Evolutionary conservation across 192 early-diverging fungal species (phyloP), one percentile per base, ranked within the genome.

Genomic region (Phlyctochytrium planicorne): DNA sequence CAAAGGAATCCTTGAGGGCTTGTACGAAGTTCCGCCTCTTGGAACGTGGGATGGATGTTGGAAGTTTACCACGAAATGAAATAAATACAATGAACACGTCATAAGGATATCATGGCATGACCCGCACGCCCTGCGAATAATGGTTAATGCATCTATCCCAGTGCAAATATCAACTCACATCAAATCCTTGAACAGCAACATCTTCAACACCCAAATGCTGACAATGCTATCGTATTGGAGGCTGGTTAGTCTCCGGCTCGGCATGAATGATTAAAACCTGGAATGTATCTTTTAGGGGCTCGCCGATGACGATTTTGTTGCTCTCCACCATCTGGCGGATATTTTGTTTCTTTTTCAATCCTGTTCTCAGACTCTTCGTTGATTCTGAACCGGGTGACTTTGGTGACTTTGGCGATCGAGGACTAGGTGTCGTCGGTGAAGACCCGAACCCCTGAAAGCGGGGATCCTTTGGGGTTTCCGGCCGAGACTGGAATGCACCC

Each of bases 31-130:
- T 20, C 66, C 75, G 1, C 67, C 75, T 2, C 63, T 31, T 4
- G 20, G 20, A 10, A 20, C 62, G 4, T 83, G 81, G 81, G 74
- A 83, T 56, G 74, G 75, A 2, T 50, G 73, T n/a, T 83, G 81
- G 78, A 35, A 55, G 12, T 36, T 68, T 36, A 34, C 60, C 29
- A 24, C 29, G 17, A 57, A 66, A 27, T 57, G 20, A 47, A 47
- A n/a, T n/a, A n/a, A n/a, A n/a, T n/a, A n/a, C n/a, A n/a, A n/a
- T n/a, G n/a, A n/a, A n/a, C n/a, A n/a, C n/a, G n/a, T n/a, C n/a
- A n/a, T n/a, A n/a, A n/a, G n/a, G n/a, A n/a, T n/a, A n/a, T n/a
- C n/a, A n/a, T n/a, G n/a, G n/a, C n/a, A n/a, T n/a, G n/a, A n/a
- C n/a, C n/a, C n/a, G n/a, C n/a, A n/a, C n/a, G n/a, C n/a, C n/a